phyloP scores from a whole-genome alignment of 1,284 basidiomycete species.

The Ceratobasidium sp. region DNA sequence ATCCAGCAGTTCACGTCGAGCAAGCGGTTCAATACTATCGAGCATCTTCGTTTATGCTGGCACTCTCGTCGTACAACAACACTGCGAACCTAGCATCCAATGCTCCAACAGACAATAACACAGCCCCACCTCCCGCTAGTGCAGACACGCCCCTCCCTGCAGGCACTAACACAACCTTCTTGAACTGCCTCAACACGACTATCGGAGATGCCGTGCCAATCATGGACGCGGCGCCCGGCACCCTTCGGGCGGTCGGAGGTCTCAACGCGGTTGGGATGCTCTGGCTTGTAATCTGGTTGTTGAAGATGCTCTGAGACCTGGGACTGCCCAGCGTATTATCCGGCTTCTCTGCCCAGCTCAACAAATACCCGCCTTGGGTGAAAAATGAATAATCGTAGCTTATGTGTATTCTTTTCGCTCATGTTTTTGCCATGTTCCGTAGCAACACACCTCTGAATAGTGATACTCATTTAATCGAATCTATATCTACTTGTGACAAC shows the following conservation, averaged over 20 bases:
- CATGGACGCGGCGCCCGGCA: slow-evolving; percentile 33
- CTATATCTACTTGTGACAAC: background rate
- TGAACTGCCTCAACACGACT: slow-evolving; percentile 40
- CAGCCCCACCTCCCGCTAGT: slow-evolving; percentile 1
- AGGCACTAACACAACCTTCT: slow-evolving; percentile 39
- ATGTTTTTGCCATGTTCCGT: background rate
- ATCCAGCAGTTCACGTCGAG: slow-evolving; percentile 43
- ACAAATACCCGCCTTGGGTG: background rate
- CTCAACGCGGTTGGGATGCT: slow-evolving; percentile 19
- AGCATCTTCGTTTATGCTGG: slow-evolving; percentile 46
- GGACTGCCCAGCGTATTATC: background rate
- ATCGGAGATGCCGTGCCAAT: slow-evolving; percentile 40
- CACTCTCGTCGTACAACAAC: slow-evolving; percentile 46
- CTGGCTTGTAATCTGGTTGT: slow-evolving; percentile 18
- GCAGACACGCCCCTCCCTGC: slow-evolving; percentile 39
- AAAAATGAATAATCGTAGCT: background rate
- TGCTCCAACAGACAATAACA: slow-evolving; percentile 39
- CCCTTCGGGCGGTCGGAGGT: background rate
- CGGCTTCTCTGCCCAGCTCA: background rate
- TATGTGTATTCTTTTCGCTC: background rate
- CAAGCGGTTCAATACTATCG: slow-evolving; percentile 49
- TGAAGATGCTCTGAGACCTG: slow-evolving; percentile 10
- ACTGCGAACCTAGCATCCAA: slow-evolving; percentile 43
- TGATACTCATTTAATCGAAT: background rate
- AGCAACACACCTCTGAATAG: background rate